phyloP scores from a whole-genome alignment of 768 basidiomycete species.

The Gyrodon lividus region DNA sequence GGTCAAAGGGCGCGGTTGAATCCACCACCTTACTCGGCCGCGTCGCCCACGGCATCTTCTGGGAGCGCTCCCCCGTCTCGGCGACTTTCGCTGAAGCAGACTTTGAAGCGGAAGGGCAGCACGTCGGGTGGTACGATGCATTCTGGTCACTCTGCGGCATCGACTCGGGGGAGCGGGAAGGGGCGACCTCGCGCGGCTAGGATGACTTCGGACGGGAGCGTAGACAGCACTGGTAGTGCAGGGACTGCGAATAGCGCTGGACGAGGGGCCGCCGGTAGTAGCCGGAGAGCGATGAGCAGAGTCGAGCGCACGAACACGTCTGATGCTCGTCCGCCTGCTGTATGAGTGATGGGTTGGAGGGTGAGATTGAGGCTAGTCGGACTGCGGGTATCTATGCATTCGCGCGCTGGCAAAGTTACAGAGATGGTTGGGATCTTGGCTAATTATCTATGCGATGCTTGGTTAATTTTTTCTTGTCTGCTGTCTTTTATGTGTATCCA shows the following conservation, averaged over 20 bases:
- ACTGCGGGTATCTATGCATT: not conserved
- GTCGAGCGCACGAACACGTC: slow-evolving; percentile 1
- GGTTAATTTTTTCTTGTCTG: too few relatives aligned
- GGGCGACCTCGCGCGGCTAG: not conserved
- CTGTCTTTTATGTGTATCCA: too few relatives aligned
- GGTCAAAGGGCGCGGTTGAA: slow-evolving; percentile 21
- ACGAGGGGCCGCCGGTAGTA: not conserved
- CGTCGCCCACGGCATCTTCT: not conserved
- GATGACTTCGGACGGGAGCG: not conserved
- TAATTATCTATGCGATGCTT: too few relatives aligned
- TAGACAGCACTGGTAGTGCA: not conserved
- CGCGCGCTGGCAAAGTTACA: too few relatives aligned
- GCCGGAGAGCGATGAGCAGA: not conserved
- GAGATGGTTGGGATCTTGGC: too few relatives aligned
- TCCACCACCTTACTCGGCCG: slow-evolving; percentile 26
- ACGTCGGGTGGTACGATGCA: slow-evolving; percentile 5
- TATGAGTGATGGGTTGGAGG: slow-evolving; percentile 7
- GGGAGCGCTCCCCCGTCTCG: not conserved
- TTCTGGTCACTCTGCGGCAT: slow-evolving; percentile 12
- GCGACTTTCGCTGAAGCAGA: slow-evolving; percentile 1
- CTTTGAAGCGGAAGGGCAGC: slow-evolving; percentile 1
- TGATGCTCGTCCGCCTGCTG: not conserved
- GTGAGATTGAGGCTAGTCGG: not conserved
- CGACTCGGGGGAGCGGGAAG: slow-evolving; percentile 1
- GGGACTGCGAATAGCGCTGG: not conserved